A percentile compares a stretch with the other conserved stretches of the same genome.
Conservation (phyloP, 768 basidiomycete genomes). For the Agaricus sinodeliciosus region DNA sequence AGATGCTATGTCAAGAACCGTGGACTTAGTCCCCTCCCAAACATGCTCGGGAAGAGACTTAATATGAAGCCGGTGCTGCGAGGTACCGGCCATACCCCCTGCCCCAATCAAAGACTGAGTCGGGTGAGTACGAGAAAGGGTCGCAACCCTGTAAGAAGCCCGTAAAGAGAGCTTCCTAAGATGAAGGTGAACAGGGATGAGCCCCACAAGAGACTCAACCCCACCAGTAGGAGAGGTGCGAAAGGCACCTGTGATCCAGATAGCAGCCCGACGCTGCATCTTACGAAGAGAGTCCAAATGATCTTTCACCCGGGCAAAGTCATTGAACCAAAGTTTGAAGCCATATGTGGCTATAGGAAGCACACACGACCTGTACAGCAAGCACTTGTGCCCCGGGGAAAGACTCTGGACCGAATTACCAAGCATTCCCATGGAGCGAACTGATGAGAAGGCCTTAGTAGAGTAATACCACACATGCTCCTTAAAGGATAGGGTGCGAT, state of each 20-base stretch:
- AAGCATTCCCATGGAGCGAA: not conserved
- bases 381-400: not conserved
- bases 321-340: not conserved
- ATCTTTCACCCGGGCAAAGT: too few relatives aligned
- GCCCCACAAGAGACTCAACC: not conserved
- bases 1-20: too few relatives aligned
- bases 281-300: not conserved
- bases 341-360: not conserved
- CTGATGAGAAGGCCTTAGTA: not conserved
- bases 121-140: too few relatives aligned
- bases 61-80: too few relatives aligned
- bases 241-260: constrained; percentile 6
- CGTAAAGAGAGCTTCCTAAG: not conserved
- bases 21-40: too few relatives aligned
- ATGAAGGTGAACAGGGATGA: not conserved
- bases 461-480: not conserved
- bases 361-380: not conserved
- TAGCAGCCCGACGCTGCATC: not conserved
- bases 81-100: too few relatives aligned
- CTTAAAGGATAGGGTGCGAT: not conserved
- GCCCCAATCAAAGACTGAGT: too few relatives aligned
- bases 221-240: constrained; percentile 6
- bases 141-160: not conserved
- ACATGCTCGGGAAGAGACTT: too few relatives aligned
- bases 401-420: not conserved